These are phyloP conservation scores for Paecilomyces dactylethromorphus DNA, from an alignment of 2,329 filamentous ascomycete genomes.

Conservation along the genomic window DNA sequence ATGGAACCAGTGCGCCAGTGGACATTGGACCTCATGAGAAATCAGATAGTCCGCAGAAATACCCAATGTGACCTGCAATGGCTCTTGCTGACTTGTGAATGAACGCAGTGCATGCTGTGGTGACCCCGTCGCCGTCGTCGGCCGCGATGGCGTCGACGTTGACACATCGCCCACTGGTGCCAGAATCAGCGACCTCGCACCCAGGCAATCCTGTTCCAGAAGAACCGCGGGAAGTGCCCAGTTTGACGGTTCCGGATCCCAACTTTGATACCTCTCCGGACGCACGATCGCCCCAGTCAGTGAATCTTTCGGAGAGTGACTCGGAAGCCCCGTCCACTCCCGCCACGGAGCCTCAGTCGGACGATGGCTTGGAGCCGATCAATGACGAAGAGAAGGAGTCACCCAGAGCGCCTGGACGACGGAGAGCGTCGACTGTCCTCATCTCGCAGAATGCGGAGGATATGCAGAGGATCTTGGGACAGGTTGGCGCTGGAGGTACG, in stretches of 20 bases:
- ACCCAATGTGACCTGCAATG: not conserved
- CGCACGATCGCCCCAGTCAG: conserved; percentile 22
- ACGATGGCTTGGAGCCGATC: conserved; percentile 23
- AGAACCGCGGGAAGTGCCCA: conserved; percentile 35
- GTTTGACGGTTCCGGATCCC: conserved; percentile 28
- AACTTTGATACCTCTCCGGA: conserved; percentile 21
- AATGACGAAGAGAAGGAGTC: conserved; percentile 9
- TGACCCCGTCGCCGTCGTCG: conserved; percentile 15
- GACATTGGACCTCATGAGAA: not conserved
- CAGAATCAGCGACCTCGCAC: conserved; percentile 37
- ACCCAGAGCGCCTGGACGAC: conserved; percentile 18
- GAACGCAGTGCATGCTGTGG: conserved; percentile 24
- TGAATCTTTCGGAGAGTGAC: conserved; percentile 26
- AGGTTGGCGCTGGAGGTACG: conserved; percentile 46
- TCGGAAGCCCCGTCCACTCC: conserved; percentile 35
- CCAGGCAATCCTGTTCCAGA: conserved; percentile 43
- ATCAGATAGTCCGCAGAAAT: not conserved
- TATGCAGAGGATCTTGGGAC: conserved; percentile 52
- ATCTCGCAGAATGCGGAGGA: conserved; percentile 55
- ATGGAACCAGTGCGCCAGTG: not conserved
- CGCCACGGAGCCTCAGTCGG: conserved; percentile 29
- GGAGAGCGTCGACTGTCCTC: conserved; percentile 42
- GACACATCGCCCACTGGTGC: conserved; percentile 20
- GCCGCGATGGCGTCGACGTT: conserved; percentile 17
- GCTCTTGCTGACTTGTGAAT: not conserved